Evolutionary conservation across 441 rosid species (phyloP), one percentile per base, ranked within the genome.

Genomic region (Adansonia gregorii): DNA sequence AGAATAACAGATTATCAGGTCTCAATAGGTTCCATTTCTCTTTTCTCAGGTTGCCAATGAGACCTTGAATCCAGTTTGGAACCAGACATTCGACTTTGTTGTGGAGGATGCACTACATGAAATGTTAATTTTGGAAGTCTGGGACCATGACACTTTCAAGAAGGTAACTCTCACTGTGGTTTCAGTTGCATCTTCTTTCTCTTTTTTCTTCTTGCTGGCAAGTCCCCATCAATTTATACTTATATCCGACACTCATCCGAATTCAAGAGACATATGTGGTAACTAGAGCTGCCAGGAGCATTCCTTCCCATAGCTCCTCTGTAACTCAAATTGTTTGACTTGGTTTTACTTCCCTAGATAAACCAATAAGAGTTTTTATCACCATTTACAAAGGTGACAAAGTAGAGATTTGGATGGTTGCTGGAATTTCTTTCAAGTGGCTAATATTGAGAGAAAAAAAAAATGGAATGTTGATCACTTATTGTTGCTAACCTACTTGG

Each of bases 81-180:
- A 93, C 78, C 96, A 93, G 58, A 89, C 94, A 6, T 91, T 91
- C 76, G 96, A 93, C 78, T 87, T 91, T 24, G 94, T 90, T 12
- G 94, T 87, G 76, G 97, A 94, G 86, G 92, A 91, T 85, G 98
- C 88, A 41, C 77, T 89, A 55, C 98, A 91, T 74, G 98, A 94
- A 56, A 88, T 94, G 83, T 64, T 94, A 67, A 85, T 90, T 19
- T 6, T 88, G 58, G 96, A 92, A 78, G 89, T 92, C 1, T 92
- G 86, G 84, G 98, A 94, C 76, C 93, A 89, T 72, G 95, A 88
- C 78, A 85, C 92, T 20, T 96, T 94, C 52, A 94, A 93, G 65
- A 96, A 96, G 94, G 98, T 94, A 85, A 78, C 8, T 63, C 67
- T 48, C n/a, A 43, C 14, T 14, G 20, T 78, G 39, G 8, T 71